Evolutionary conservation across 805 yeast species (phyloP), one percentile per base, ranked within the genome.

Genomic region (Citeromyces nyonsensis): DNA sequence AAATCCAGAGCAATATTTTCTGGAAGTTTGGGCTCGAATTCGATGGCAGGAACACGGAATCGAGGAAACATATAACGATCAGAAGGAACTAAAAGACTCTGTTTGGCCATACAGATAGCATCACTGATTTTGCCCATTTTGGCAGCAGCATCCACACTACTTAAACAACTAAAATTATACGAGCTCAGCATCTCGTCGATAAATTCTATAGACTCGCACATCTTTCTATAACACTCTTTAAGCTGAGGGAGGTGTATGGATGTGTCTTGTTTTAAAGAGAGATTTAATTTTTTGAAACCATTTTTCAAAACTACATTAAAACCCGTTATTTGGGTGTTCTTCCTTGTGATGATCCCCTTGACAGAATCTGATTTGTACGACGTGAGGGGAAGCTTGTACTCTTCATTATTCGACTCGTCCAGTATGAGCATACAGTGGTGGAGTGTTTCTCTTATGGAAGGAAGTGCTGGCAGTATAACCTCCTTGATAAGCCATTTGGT

Each of bases 341-440:
- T 63, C 32, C 86, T 49, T 0, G 69, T 66, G 0, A 77, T 47
- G 1, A 71, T 59, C 0, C 88, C 88, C 37, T 74, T 73, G 10
- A 76, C 49, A 3, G 59, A 51, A 36, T 73, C 78, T 35, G 66
- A 63, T 34, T 73, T 66, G 10, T 61, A 54, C 1, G 73, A 60
- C 0, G 73, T 57, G 5, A 78, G 51, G 0, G 85, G 80, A 32
- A 78, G 54, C 35, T 66, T 73, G 33, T 71, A 61, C 10, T 63
- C 52, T 8, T 54, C 53, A 8, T 52, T 45, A 29, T 59, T 57
- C 0, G 52, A 46, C 24, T 51, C 56, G 30, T 46, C 48, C 2
- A 68, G 40, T 36, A 57, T 45, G 3, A 52, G 53, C 1, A 63
- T 40, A 38, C 73, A 67, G 14, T 48, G 44, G 13, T 42, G 42